Conservation (phyloP, 495 filamentous ascomycete species). For the Penicillium bialowiezense region DNA sequence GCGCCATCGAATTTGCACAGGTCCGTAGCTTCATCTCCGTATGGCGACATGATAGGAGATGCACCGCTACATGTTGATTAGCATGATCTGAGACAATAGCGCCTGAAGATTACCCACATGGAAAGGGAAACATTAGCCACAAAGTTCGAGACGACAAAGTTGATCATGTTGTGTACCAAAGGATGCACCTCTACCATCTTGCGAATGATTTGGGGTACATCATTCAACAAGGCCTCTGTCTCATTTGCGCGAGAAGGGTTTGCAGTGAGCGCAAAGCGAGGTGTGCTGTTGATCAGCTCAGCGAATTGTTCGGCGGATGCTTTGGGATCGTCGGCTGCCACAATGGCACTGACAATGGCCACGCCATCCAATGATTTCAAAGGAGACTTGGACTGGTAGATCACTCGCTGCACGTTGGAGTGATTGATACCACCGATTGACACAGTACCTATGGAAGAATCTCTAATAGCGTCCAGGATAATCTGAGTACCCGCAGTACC, state of each 20-base stretch:
- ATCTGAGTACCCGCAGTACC: conserved; percentile 72
- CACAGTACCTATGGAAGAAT: conserved; percentile 55
- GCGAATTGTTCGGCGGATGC: conserved; percentile 56
- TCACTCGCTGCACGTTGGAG: conserved; percentile 68
- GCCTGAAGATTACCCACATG: conserved; percentile 42
- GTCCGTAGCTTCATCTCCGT: conserved; percentile 78
- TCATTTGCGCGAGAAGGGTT: conserved; percentile 23
- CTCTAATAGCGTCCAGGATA: conserved; percentile 59
- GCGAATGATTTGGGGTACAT: conserved; percentile 55
- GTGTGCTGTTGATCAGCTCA: conserved; percentile 44
- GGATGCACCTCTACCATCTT: conserved; percentile 61
- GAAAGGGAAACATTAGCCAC: conserved; percentile 85
- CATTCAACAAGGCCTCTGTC: conserved; percentile 36
- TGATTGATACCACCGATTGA: conserved; percentile 88
- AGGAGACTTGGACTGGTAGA: conserved; percentile 58
- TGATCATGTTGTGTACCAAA: conserved; percentile 95
- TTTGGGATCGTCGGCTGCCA: conserved; percentile 65
- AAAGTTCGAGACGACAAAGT: conserved; percentile 89
- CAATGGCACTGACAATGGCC: conserved; percentile 86
- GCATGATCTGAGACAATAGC: not conserved
- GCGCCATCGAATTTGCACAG: conserved; percentile 63
- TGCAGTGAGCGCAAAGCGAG: conserved; percentile 42
- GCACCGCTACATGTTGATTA: conserved; percentile 54
- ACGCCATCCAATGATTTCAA: conserved; percentile 68
- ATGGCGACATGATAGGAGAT: conserved; percentile 91